Evolutionary conservation across 192 early-diverging fungal genomes (phyloP).

Genomic region (Backusella mclennaniae): DNA sequence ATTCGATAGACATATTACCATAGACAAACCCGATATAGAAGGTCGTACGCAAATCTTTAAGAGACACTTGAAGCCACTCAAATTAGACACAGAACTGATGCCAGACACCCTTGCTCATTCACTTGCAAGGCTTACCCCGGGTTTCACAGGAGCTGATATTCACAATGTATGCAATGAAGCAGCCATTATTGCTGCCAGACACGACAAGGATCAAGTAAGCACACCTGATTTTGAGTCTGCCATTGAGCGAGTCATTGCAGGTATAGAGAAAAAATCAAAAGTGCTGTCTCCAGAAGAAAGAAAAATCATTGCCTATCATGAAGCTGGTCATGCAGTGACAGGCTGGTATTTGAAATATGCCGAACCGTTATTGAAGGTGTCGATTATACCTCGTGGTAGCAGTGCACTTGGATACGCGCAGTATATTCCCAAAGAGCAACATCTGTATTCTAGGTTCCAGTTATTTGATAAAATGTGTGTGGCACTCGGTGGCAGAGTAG

Average conservation of each 20-base stretch:
- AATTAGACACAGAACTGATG: slow-evolving; percentile 82
- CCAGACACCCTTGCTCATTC: slow-evolving; percentile 73
- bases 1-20: slow-evolving; percentile 97
- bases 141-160: slow-evolving; percentile 97
- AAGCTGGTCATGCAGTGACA: slow-evolving; percentile 51
- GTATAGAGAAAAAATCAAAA: slow-evolving; percentile 97
- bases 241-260: slow-evolving; percentile 97
- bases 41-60: slow-evolving; percentile 93
- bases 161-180: slow-evolving; percentile 99
- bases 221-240: slow-evolving; percentile 94
- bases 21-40: slow-evolving; percentile 96
- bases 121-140: slow-evolving; percentile 93
- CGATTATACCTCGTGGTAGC: slow-evolving; percentile 94
- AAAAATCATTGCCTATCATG: slow-evolving; percentile 93
- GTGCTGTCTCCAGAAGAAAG: slow-evolving; percentile 96
- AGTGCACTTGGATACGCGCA: slow-evolving; percentile 98
- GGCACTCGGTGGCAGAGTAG: slow-evolving; percentile 81
- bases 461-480: slow-evolving; percentile 91
- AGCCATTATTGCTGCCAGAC: slow-evolving; percentile 92
- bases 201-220: slow-evolving; percentile 67
- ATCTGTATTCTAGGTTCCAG: slow-evolving; percentile 89
- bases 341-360: slow-evolving; percentile 98
- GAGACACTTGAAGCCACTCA: slow-evolving; percentile 91
- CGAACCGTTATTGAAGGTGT: slow-evolving; percentile 96
- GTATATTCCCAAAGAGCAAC: slow-evolving; percentile 97